Base-by-base conservation (phyloP, 345 rosid genomes). In the Arabidopsis suecica region DNA sequence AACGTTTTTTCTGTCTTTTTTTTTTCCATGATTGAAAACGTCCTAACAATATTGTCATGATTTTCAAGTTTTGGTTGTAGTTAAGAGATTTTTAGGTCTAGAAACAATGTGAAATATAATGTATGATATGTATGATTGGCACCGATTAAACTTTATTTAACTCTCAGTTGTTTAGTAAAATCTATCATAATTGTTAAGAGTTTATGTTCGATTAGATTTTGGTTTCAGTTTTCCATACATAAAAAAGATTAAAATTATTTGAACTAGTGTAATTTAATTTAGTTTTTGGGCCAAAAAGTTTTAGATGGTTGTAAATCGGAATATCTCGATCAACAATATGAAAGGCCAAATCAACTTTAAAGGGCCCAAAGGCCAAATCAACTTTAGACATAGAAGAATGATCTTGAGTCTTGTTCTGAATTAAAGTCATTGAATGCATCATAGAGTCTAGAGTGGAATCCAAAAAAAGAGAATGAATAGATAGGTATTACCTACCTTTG, bases 401-500 rank as follows among this genome's bases (percentile, higher is more conserved):
- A 3, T 61, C 32, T 25, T 2, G 6, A 16, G 20, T 3, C 40
- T 50, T 13, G 4, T 22, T 37, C 37, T 13, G n/a, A 60, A 20
- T 1, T 10, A 7, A 16, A 51, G 61, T 41, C 40, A 50, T 1
- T 30, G 34, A 49, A 23, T 59, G 62, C 7, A 44, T 44, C 59
- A 49, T 36, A 38, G n/a, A 69, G n/a, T 6, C 37, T 36, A 38
- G n/a, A 69, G n/a, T 6, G 11, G 7, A 41, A 54, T 57, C 3
- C 2, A 55, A 18, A 1, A 56, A 56, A 30, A 12, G 33, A 32
- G 50, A 53, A 9, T 9, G 25, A 23, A 30, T 1, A 34, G 53
- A 47, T 7, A 57, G 12, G 12, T 11, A 65, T 32, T 81, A 91
- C 97, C 22, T 20, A 20, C 22, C 95, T 83, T 78, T 53, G 51